A percentile compares a stretch with the other conserved stretches of the same genome.
These are phyloP conservation scores for Acacia acuminata DNA, from an alignment of 306 rosid genomes.

Conservation along the genomic window DNA sequence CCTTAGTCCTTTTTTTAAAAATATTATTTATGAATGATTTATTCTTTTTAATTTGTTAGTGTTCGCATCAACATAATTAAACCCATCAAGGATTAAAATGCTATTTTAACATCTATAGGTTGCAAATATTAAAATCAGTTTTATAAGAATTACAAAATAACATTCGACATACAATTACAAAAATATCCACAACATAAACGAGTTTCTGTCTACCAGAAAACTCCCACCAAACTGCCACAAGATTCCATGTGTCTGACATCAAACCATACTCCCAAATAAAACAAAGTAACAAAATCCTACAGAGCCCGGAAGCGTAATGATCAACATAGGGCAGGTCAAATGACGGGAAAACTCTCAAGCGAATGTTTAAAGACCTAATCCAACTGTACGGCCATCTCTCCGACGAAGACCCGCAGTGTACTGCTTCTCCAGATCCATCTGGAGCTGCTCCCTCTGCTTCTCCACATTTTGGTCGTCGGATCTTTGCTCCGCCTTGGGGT, in stretches of 20 bases:
- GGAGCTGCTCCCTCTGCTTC: conserved; percentile 92
- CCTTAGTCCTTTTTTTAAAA: too few relatives aligned
- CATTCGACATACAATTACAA: conserved; percentile 8
- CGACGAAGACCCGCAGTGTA: conserved; percentile 95
- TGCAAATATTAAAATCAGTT: conserved; percentile 6
- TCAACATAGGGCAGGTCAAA: conserved; percentile 19
- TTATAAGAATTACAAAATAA: neutral
- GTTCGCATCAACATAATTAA: neutral
- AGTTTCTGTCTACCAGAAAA: conserved; percentile 6
- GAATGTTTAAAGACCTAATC: conserved; percentile 74
- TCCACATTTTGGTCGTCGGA: conserved; percentile 59
- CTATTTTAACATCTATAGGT: neutral
- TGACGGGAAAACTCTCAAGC: conserved; percentile 8
- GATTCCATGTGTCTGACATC: neutral
- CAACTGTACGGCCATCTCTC: conserved; percentile 98
- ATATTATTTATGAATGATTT: too few relatives aligned
- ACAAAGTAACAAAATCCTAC: conserved; percentile 23
- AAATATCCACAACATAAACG: conserved; percentile 18
- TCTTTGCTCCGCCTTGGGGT: conserved; percentile 57
- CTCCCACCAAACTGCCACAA: conserved; percentile 22
- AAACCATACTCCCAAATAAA: conserved; percentile 30
- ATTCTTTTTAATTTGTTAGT: too few relatives aligned
- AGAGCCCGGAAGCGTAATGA: conserved; percentile 21
- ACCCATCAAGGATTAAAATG: neutral
- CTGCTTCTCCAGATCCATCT: conserved; percentile 91